Base-by-base conservation (phyloP, 2,329 filamentous ascomycete species). In the Phialophora macrospora region DNA sequence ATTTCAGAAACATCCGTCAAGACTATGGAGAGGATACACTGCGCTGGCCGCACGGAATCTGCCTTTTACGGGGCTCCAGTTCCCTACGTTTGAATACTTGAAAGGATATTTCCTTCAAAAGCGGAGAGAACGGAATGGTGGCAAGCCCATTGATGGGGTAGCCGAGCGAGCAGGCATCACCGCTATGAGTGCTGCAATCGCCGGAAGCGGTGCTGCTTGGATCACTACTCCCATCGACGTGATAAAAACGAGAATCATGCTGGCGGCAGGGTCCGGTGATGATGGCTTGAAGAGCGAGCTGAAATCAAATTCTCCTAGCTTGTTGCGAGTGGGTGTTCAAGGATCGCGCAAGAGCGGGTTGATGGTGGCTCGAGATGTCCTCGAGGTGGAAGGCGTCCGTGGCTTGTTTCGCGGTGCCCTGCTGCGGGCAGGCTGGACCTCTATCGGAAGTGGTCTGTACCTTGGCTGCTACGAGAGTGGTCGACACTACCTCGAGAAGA, bases 201-300 rank as follows among this genome's bases (percentile, higher is more conserved):
- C 92, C 0, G 93, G 93, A 0, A 86, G 87, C 5, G 76, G 94
- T 8, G 89, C 92, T 0, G 90, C 93, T 0, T 84, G 91, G 9
- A 76, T 95, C n/a, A 97, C 93, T 1, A 96, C 93, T 58, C 93
- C 93, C 0, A 87, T 93, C 62, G 93, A 97, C 77, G 92, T 96
- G 9, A 85, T 97, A 26, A 96, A 97, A 81, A 96, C 93, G 69
- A 81, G 91, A 57, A 90, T 96, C 78, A 97, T 96, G 93, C 81
- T 97, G 28, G 83, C 84, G 32, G 87, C 87, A 1, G 66, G 63
- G 11, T 69, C 67, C 30, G 82, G 80, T 14, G 75, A 79, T 24
- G 68, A 75, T 70, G 49, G 46, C 28, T 55, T 51, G 11, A 26
- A 24, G 2, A 48, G 56, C 20, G 63, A 70, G 34, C 32, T 55